These are phyloP conservation scores for Curvularia sp. DNA, from an alignment of 2,329 filamentous ascomycete genomes.

Conservation along the genomic window DNA sequence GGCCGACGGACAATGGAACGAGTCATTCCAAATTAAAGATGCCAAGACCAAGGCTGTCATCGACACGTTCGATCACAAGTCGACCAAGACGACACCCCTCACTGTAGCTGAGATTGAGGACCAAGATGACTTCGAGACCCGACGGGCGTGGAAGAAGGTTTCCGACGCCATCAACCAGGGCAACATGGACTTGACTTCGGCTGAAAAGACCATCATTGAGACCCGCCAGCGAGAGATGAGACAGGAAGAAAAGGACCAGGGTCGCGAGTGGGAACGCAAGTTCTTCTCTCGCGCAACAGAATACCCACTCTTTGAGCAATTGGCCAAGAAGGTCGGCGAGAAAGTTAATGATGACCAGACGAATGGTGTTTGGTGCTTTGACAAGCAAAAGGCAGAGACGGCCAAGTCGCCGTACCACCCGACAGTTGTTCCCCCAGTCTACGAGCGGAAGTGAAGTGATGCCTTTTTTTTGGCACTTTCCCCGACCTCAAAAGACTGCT, in stretches of 20 bases:
- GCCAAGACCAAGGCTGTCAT: constrained; percentile 59
- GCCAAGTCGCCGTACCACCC: constrained; percentile 41
- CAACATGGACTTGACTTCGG: constrained; percentile 80
- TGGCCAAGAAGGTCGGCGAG: constrained; percentile 55
- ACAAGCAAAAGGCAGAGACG: constrained; percentile 58
- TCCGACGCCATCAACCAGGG: constrained; percentile 79
- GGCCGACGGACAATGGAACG: constrained; percentile 90
- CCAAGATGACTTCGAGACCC: constrained; percentile 86
- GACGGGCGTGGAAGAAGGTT: constrained; percentile 87
- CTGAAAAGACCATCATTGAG: constrained; percentile 89
- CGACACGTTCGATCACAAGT: constrained; percentile 57
- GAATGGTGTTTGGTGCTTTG: constrained; percentile 74
- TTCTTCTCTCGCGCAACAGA: constrained; percentile 70
- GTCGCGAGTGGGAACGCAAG: constrained; percentile 77
- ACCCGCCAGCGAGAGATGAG: constrained; percentile 82
- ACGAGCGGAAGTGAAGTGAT: constrained; percentile 25
- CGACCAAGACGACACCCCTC: constrained; percentile 68
- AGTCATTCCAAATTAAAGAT: constrained; percentile 78
- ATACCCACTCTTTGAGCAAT: constrained; percentile 56
- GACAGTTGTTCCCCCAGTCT: constrained; percentile 39
- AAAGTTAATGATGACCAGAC: constrained; percentile 69
- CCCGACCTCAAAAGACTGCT: neutral
- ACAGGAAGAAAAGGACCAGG: constrained; percentile 76
- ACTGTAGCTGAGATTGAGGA: constrained; percentile 74
- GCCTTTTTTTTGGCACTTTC: neutral